These are phyloP conservation scores for Cutaneotrichosporon mucoides DNA, from an alignment of 1,284 basidiomycete genomes.

Conservation along the genomic window DNA sequence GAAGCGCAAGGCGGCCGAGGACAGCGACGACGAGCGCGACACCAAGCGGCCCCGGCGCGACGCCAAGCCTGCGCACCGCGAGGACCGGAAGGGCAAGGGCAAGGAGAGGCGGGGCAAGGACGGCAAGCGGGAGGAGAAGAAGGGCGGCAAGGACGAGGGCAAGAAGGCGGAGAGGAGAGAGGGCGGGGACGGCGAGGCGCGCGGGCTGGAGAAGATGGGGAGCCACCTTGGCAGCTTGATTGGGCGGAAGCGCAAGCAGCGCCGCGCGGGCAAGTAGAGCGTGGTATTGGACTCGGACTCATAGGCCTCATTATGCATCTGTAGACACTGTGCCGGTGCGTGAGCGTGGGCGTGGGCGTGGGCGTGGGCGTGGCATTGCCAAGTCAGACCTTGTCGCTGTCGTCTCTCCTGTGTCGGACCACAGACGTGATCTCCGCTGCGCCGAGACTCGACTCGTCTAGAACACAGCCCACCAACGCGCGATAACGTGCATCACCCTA, in stretches of 20 bases:
- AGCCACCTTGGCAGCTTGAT: slow-evolving; percentile 46
- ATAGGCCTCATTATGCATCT: too few species aligned
- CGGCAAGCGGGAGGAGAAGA: too few species aligned
- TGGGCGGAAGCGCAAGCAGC: slow-evolving; percentile 46
- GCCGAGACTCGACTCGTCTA: too few species aligned
- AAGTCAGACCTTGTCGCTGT: too few species aligned
- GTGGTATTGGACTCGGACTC: too few species aligned
- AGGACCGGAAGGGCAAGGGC: slow-evolving; percentile 2
- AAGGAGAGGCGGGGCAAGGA: slow-evolving; percentile 1
- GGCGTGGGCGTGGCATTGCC: too few species aligned
- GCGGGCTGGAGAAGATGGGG: slow-evolving; percentile 45
- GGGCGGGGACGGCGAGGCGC: not conserved
- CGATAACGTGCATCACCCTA: too few species aligned
- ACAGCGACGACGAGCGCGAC: slow-evolving; percentile 31
- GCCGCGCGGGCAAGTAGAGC: not conserved
- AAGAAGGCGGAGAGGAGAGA: not conserved
- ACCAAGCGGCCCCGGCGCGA: slow-evolving; percentile 14
- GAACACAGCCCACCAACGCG: too few species aligned
- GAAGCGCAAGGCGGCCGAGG: slow-evolving; percentile 14
- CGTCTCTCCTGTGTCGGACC: too few species aligned
- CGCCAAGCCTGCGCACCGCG: slow-evolving; percentile 1
- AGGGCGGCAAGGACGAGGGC: slow-evolving; percentile 1
- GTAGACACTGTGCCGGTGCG: too few species aligned
- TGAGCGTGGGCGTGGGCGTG: too few species aligned
- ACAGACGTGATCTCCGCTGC: too few species aligned